phyloP scores from a whole-genome alignment of 176 grass and related monocot species.

The Rhynchospora breviuscula region DNA sequence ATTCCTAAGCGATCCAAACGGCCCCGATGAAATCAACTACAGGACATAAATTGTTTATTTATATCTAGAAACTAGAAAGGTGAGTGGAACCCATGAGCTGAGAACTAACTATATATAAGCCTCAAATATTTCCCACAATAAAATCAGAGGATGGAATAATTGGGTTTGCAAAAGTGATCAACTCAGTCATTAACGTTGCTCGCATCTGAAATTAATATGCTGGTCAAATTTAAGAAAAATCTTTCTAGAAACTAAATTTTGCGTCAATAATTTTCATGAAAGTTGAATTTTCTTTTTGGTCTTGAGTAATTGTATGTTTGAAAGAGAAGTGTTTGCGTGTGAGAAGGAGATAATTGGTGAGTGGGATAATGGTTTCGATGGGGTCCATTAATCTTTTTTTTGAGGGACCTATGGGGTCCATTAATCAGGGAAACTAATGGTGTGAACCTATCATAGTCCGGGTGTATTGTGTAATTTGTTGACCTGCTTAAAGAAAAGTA shows the following conservation, averaged over 20 bases:
- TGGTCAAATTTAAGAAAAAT: neutral
- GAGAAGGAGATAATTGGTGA: neutral
- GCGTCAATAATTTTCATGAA: neutral
- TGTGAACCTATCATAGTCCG: neutral
- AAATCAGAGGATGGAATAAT: neutral
- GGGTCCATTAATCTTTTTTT: neutral
- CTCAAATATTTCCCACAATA: neutral
- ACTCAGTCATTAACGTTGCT: neutral
- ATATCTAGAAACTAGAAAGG: neutral
- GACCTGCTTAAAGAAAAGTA: neutral
- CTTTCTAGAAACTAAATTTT: neutral
- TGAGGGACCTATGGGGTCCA: neutral
- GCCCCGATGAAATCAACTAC: neutral
- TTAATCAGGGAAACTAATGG: neutral
- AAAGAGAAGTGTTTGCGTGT: neutral
- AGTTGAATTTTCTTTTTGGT: neutral
- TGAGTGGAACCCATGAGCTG: neutral
- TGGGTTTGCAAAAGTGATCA: neutral
- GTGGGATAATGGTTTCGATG: neutral
- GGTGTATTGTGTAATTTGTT: neutral
- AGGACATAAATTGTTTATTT: neutral
- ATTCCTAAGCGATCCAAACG: too few relatives aligned
- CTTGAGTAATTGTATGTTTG: neutral
- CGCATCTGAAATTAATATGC: neutral
- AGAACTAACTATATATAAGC: too few relatives aligned